Base-by-base conservation (phyloP, 805 yeast species). In the Yarrowia hollandica region DNA sequence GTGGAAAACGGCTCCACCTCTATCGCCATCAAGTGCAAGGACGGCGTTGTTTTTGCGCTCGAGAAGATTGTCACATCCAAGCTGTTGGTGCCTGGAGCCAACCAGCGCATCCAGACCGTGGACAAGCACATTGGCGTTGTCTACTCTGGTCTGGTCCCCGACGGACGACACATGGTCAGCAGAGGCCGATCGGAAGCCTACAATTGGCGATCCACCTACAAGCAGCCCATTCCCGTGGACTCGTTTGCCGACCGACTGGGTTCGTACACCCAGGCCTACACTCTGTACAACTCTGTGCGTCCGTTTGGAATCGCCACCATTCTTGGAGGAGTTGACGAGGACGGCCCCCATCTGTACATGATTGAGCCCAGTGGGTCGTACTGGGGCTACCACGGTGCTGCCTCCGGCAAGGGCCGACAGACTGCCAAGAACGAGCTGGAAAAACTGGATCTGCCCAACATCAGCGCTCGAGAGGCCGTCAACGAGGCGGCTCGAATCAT, bases 301-400 rank as follows among this genome's bases (percentile, higher is more conserved):
- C 99, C 99, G 19, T 94, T 94, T 73, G 99, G 99, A 60, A 82
- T 95, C 62, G 83, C 90, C 59, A 84, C 96, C 10, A 91, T 94
- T 63, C 81, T 94, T 46, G 99, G 97, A 56, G 99, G 99, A 64
- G 82, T 88, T 50, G 98, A 92, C 71, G 85, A 82, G 39, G 82
- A 87, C 62, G 98, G 97, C 11, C 82, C 95, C 18, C 97, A 92
- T 72, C 80, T 94, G 67, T 92, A 86, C 75, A 94, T 92, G 97
- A 79, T 94, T 61, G 99, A 94, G 72, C 99, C 99, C 66, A 88
- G 95, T 71, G 99, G 99, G 63, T 78, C 90, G 0, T 90, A 85
- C 69, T 95, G 99, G 98, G 99, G 99, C 55, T 94, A 94, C 75
- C 79, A 82, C 59, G 99, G 97, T 62, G 96, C 97, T 35, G 99